These are phyloP conservation scores for Tagetes patula DNA, from an alignment of 129 eudicot genomes.

Conservation along the genomic window DNA sequence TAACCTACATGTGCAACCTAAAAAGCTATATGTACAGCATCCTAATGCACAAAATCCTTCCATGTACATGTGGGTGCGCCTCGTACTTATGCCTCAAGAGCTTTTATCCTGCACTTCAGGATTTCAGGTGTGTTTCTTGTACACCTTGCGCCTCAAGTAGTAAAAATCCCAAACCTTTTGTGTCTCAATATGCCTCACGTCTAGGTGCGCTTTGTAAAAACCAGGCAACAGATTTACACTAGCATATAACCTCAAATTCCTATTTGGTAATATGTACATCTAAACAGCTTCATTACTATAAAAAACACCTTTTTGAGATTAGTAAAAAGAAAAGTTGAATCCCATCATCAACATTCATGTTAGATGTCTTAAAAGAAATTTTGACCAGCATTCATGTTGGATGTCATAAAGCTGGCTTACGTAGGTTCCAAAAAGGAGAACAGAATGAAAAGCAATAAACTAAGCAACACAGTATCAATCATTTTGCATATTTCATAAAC, in stretches of 20 bases:
- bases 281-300: neutral
- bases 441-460: neutral
- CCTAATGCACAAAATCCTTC: too few relatives aligned
- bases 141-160: too few relatives aligned
- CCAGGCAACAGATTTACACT: neutral
- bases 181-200: too few relatives aligned
- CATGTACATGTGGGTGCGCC: too few relatives aligned
- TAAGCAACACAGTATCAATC: neutral
- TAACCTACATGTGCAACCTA: too few relatives aligned
- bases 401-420: neutral
- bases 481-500: neutral
- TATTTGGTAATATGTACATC: neutral
- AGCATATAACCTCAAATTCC: conserved; percentile 14
- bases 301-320: neutral
- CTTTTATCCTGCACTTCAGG: too few relatives aligned
- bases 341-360: neutral
- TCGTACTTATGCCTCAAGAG: too few relatives aligned
- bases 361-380: neutral
- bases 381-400: neutral
- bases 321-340: neutral
- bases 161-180: too few relatives aligned
- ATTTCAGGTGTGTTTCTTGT: too few relatives aligned
- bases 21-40: too few relatives aligned
- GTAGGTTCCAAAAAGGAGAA: neutral
- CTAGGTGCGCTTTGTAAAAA: too few relatives aligned